Conservation (phyloP, 1,284 basidiomycete species). For the Inonotus hispidus region DNA sequence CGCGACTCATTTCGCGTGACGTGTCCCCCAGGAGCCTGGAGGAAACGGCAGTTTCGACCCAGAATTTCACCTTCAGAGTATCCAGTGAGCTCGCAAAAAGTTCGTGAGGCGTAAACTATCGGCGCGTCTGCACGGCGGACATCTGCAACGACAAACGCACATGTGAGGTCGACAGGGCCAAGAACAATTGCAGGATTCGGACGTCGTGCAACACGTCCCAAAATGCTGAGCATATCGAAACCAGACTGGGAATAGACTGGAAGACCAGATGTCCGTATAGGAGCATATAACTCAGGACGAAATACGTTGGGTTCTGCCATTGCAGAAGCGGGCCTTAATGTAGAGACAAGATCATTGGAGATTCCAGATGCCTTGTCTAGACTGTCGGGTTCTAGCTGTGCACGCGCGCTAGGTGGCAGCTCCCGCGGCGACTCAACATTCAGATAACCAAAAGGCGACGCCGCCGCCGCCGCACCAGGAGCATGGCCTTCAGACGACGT, state of each 20-base stretch:
- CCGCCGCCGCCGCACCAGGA: neutral
- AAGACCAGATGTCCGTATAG: conserved; percentile 25
- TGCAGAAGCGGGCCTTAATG: neutral
- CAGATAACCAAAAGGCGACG: conserved; percentile 11
- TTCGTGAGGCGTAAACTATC: conserved; percentile 83
- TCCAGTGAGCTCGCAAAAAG: conserved; percentile 78
- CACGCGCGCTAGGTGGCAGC: neutral
- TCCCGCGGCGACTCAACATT: neutral
- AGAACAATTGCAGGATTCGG: conserved; percentile 73
- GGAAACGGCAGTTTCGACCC: conserved; percentile 88
- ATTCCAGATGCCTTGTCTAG: neutral
- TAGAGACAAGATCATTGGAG: neutral
- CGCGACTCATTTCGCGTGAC: conserved; percentile 62
- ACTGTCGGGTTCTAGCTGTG: too few relatives aligned
- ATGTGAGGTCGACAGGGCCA: conserved; percentile 89
- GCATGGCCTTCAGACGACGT: neutral
- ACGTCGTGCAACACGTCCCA: conserved; percentile 72
- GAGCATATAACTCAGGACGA: neutral
- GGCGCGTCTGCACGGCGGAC: conserved; percentile 75
- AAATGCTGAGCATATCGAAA: conserved; percentile 82
- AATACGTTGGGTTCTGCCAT: neutral
- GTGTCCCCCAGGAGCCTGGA: conserved; percentile 71
- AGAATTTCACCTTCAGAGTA: conserved; percentile 75
- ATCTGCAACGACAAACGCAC: conserved; percentile 87
- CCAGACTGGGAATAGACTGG: conserved; percentile 83